These are phyloP conservation scores for Colletotrichum trifolii DNA, from an alignment of 2,329 filamentous ascomycete genomes.

Conservation along the genomic window DNA sequence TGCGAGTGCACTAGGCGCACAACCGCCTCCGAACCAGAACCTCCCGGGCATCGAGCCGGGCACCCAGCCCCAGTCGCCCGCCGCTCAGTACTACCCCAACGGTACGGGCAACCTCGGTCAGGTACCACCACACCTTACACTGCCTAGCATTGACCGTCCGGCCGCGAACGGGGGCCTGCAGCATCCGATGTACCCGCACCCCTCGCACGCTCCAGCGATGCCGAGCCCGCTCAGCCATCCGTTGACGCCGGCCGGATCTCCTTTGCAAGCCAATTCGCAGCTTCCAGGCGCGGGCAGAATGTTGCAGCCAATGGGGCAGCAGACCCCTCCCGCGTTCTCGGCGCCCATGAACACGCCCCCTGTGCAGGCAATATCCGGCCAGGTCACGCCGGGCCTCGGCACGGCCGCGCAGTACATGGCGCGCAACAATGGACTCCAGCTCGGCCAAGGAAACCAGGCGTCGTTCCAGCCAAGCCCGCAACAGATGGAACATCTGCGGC, in stretches of 20 bases:
- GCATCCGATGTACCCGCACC: constrained; percentile 1
- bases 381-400: too few relatives aligned
- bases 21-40: too few relatives aligned
- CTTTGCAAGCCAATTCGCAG: constrained; percentile 17
- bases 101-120: too few relatives aligned
- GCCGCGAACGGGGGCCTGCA: background rate
- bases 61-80: too few relatives aligned
- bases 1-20: background rate
- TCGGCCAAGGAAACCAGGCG: too few relatives aligned
- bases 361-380: too few relatives aligned
- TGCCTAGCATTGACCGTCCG: background rate
- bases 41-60: too few relatives aligned
- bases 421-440: background rate
- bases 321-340: constrained; percentile 22
- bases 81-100: too few relatives aligned
- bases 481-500: too few relatives aligned
- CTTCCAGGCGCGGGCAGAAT: constrained; percentile 7
- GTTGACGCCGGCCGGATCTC: constrained; percentile 25
- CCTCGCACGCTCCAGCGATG: constrained; percentile 2
- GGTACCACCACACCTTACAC: background rate
- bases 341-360: constrained; percentile 5
- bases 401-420: too few relatives aligned
- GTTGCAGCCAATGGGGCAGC: constrained; percentile 11
- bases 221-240: constrained; percentile 5
- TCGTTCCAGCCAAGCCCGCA: too few relatives aligned